Conservation (phyloP, 768 basidiomycete genomes). For the Cystofilobasidium capitatum region DNA sequence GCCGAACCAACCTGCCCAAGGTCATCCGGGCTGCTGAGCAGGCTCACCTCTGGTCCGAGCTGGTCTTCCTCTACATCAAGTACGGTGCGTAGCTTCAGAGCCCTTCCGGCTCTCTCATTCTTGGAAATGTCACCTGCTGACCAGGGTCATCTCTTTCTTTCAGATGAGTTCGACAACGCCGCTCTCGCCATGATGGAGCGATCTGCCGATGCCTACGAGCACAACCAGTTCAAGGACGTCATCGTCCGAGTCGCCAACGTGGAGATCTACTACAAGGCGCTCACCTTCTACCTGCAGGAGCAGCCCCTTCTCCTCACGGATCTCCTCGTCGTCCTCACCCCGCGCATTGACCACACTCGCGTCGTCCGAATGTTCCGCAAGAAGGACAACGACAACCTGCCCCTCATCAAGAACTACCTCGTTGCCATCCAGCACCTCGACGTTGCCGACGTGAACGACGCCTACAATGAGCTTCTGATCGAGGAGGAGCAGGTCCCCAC, state of each 20-base stretch:
- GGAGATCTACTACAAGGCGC: constrained; percentile 94
- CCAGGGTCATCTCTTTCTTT: background rate
- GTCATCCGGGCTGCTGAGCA: constrained; percentile 94
- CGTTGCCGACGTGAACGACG: constrained; percentile 93
- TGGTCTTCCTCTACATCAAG: constrained; percentile 97
- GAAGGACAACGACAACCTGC: constrained; percentile 85
- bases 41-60: constrained; percentile 94
- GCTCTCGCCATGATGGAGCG: constrained; percentile 98
- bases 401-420: constrained; percentile 88
- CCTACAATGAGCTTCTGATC: constrained; percentile 94
- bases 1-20: constrained; percentile 96
- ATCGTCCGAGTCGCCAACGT: constrained; percentile 93
- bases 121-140: no score
- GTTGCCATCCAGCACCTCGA: constrained; percentile 95
- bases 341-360: constrained; percentile 87
- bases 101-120: background rate
- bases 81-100: constrained; percentile 87
- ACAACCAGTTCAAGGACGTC: constrained; percentile 98
- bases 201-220: constrained; percentile 97
- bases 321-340: constrained; percentile 79
- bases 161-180: constrained; percentile 66
- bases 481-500: constrained; percentile 99
- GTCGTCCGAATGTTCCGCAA: constrained; percentile 82
- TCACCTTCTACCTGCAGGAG: constrained; percentile 87
- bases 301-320: constrained; percentile 90